Base-by-base conservation (phyloP, 2,329 filamentous ascomycete genomes). In the Pezicula carpinea region DNA sequence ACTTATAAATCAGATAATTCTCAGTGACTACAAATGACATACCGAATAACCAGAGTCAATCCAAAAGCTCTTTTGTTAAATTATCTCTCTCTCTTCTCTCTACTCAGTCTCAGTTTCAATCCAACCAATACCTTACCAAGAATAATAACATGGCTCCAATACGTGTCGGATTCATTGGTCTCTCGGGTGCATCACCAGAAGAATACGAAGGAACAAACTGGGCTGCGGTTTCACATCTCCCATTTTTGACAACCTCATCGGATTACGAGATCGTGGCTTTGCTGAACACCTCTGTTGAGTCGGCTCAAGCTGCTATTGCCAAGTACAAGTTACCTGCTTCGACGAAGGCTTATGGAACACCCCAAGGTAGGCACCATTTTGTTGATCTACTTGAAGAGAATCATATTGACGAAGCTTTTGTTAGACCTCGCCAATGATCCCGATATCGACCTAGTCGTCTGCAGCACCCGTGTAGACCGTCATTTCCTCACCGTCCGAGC, bases 161-260 rank as follows among this genome's bases (percentile, higher is more conserved):
- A 49, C 73, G 76, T 44, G 64, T 77, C 14, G 80, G 72, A 23
- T 67, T 83, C n/a, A 69, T 82, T 48, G 80, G 79, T 39, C 75
- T 83, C 44, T 81, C 76, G 1, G 65, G 73, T 45, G 67, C 69
- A 2, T 72, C 75, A 42, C 68, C 68, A 23, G 33, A 36, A 2
- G 17, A 44, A 33, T 47, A 42, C 31, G 46, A 48, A 48, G 49
- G 43, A 6, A 71, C 69, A 4, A 71, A 72, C 0, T 84, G 79
- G 80, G 79, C 77, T 2, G 67, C 66, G 22, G 56, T 58, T 15
- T 77, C 74, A 2, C 80, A 84, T 54, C 71, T 84, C 0, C 78
- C 82, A 0, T 83, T 82, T 58, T 73, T 85, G 3, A 61, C 72
- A 23, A 75, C 75, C 0, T 61, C 70, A 0, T 52, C 65, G 2